Evolutionary conservation across 768 basidiomycete species (phyloP), one percentile per base, ranked within the genome.

Genomic region (Podaxis carcinomalis): DNA sequence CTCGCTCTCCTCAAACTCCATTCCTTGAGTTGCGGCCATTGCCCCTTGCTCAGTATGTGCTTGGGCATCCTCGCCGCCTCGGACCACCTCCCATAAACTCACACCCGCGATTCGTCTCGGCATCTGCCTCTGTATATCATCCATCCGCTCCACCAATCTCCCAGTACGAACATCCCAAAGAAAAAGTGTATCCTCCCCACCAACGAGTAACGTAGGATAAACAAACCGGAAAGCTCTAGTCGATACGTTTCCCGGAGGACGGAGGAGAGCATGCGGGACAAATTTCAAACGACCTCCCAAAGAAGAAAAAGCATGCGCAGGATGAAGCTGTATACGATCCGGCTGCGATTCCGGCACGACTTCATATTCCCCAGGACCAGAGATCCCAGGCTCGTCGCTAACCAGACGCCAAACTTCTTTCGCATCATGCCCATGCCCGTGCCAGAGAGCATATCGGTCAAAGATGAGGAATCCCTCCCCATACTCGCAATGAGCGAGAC

Each of bases 351-450:
- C 53, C 5, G 51, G 25, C 21, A 56, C 49, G 32, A 59, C 49
- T 57, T 59, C 51, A 46, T 52, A 54, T 51, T 58, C 44, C 1
- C 56, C 25, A 35, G 57, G 62, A 42, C 46, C 46, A 27, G 53
- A 37, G 16, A 44, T n/a, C 42, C 21, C 47, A 4, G 59, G 49
- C 11, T 65, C 61, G 11, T 78, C 72, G 39, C 77, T 73, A 3
- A 73, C 65, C 5, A 76, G 78, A 28, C 87, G 76, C 92, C 91
- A 93, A 13, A 92, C 83, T 68, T 93, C 92, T 64, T 87, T 87
- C 63, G 73, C 67, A 7, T 79, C 42, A 19, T 6, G 9, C 42
- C 42, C 42, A 0, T 44, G 42, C 13, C 42, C 42, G n/a, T 44
- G 42, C 42, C 42, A 44, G 42, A 44, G 78, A 28, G 77, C 79